These are phyloP conservation scores for Urochloa ruziziensis DNA, from an alignment of 176 grass and related monocot genomes.

Conservation along the genomic window DNA sequence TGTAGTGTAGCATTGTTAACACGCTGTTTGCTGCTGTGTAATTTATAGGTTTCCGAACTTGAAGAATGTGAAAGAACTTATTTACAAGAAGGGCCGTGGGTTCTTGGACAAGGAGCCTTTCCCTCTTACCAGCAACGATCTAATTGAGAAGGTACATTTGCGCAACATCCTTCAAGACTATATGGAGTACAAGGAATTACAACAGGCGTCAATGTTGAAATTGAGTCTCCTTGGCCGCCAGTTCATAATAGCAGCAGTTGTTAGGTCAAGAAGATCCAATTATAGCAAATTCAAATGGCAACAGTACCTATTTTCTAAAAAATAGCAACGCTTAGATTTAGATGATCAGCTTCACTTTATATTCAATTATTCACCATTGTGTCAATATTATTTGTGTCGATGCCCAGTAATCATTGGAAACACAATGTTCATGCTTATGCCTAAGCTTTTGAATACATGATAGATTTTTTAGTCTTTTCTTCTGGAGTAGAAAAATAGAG, in stretches of 20 bases:
- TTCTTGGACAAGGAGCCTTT: slow-evolving; percentile 59
- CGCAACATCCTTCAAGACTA: not conserved
- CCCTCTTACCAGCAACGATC: slow-evolving; percentile 90
- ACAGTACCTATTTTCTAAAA: not conserved
- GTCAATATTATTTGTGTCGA: not conserved
- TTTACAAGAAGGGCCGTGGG: slow-evolving; percentile 83
- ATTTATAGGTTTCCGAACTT: slow-evolving; percentile 64
- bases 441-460: not conserved
- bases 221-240: not conserved
- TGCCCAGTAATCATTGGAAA: not conserved
- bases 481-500: not conserved
- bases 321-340: not conserved
- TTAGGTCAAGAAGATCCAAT: not conserved
- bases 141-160: slow-evolving; percentile 77
- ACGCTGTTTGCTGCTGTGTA: not conserved
- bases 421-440: not conserved
- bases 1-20: not conserved
- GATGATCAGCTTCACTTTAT: not conserved
- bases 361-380: not conserved
- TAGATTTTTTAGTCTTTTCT: not conserved
- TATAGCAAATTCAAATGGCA: not conserved
- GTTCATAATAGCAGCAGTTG: not conserved
- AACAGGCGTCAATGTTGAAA: not conserved
- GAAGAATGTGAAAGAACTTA: slow-evolving; percentile 90
- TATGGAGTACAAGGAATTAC: not conserved